Percentiles rank a stretch among this genome's conserved stretches.
phyloP scores from a whole-genome alignment of 805 yeast genomes.

The Teunomyces gatunensis region DNA sequence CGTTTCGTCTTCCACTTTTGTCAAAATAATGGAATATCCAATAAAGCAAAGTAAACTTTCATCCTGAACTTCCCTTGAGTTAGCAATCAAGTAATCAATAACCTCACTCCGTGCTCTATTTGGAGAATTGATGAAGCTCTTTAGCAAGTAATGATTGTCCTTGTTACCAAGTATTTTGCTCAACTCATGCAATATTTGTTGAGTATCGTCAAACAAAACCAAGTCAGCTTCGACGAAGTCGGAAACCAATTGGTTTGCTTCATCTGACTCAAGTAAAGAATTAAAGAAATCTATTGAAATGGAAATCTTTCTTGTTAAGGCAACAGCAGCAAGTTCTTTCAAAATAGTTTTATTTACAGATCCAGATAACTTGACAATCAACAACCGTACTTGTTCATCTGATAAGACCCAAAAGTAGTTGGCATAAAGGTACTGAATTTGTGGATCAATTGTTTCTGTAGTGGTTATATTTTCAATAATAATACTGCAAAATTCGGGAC shows the following conservation, averaged over 20 bases:
- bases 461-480: slow-evolving; percentile 9
- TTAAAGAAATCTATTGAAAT: not conserved
- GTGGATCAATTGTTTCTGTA: slow-evolving; percentile 1
- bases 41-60: slow-evolving; percentile 16
- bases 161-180: slow-evolving; percentile 6
- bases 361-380: slow-evolving; percentile 1
- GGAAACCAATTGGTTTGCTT: slow-evolving; percentile 6
- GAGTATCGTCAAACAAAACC: slow-evolving; percentile 7
- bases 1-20: not conserved
- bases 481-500: slow-evolving; percentile 10
- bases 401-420: slow-evolving; percentile 27
- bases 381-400: slow-evolving; percentile 16
- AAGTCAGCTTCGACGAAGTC: slow-evolving; percentile 9
- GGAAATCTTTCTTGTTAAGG: slow-evolving; percentile 2
- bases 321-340: slow-evolving; percentile 3
- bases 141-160: slow-evolving; percentile 12
- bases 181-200: slow-evolving; percentile 5
- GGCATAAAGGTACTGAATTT: slow-evolving; percentile 16
- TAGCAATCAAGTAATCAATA: slow-evolving; percentile 9
- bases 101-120: slow-evolving; percentile 3
- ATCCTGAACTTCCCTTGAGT: slow-evolving; percentile 10
- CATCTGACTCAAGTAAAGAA: not conserved
- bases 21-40: slow-evolving; percentile 15
- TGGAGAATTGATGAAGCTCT: slow-evolving; percentile 12
- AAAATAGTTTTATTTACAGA: slow-evolving; percentile 1